A percentile compares a stretch with the other conserved stretches of the same genome.
Conservation (phyloP, 2,329 filamentous ascomycete species). For the Pseudocercospora pini-densiflorae region DNA sequence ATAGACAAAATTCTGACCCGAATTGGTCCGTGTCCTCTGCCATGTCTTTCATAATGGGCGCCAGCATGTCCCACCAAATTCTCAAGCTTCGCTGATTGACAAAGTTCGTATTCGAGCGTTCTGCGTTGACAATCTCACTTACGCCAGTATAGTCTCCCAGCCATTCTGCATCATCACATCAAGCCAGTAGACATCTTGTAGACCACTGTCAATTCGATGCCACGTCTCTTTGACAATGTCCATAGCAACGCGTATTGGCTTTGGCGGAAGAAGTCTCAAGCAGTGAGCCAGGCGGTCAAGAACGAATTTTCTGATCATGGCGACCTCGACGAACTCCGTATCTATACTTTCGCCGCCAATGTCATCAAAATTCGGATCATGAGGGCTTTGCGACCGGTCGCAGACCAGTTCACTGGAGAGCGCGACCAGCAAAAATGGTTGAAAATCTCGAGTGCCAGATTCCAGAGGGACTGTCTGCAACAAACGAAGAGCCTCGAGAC, state of each 20-base stretch:
- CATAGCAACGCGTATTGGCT: slow-evolving; percentile 57
- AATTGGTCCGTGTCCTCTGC: neutral
- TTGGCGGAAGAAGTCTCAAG: slow-evolving; percentile 49
- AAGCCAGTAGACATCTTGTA: slow-evolving; percentile 58
- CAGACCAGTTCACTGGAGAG: slow-evolving; percentile 27
- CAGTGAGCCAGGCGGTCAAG: slow-evolving; percentile 24
- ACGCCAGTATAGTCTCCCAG: slow-evolving; percentile 62
- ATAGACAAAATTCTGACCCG: neutral
- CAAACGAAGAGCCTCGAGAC: slow-evolving; percentile 56
- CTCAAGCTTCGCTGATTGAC: too few species aligned
- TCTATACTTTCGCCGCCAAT: slow-evolving; percentile 13
- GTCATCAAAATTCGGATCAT: neutral
- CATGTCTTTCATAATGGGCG: neutral
- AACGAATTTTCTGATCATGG: slow-evolving; percentile 29
- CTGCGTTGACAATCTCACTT: slow-evolving; percentile 9
- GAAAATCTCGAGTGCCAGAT: slow-evolving; percentile 59
- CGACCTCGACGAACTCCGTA: slow-evolving; percentile 22
- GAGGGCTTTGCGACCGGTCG: slow-evolving; percentile 1
- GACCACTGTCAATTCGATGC: slow-evolving; percentile 55
- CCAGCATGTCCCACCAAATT: too few species aligned
- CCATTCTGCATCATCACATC: slow-evolving; percentile 63
- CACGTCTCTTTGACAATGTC: slow-evolving; percentile 59
- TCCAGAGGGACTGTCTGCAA: slow-evolving; percentile 57
- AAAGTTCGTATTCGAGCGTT: too few species aligned
- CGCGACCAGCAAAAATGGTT: slow-evolving; percentile 59